Percentiles rank a stretch among this genome's conserved stretches.
phyloP scores from a whole-genome alignment of 2,329 filamentous ascomycete genomes.

The Fusarium sp. region DNA sequence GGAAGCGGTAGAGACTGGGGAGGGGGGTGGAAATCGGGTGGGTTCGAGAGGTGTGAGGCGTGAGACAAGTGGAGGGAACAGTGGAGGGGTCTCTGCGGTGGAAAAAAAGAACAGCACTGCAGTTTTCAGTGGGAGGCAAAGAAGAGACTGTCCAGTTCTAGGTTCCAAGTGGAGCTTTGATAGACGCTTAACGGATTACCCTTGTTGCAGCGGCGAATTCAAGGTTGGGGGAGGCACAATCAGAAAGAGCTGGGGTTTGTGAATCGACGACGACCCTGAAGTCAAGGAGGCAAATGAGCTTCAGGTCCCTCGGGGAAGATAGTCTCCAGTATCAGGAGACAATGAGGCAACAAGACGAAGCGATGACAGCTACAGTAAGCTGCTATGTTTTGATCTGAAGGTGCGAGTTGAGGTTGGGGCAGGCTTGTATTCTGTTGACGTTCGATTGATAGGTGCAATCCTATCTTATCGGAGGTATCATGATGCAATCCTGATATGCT shows the following conservation, averaged over 20 bases:
- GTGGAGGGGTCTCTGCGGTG: slow-evolving; percentile 14
- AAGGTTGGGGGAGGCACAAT: slow-evolving; percentile 28
- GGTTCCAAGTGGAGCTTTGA: slow-evolving; percentile 8
- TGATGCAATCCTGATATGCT: neutral
- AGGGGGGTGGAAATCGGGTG: slow-evolving; percentile 21
- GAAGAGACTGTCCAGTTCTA: slow-evolving; percentile 3
- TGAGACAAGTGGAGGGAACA: slow-evolving; percentile 40
- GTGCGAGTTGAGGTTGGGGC: slow-evolving; percentile 34
- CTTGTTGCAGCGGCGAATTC: slow-evolving; percentile 30
- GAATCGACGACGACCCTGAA: slow-evolving; percentile 12
- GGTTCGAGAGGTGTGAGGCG: slow-evolving; percentile 25
- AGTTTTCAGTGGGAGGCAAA: slow-evolving; percentile 16
- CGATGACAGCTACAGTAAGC: neutral
- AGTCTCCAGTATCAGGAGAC: slow-evolving; percentile 10
- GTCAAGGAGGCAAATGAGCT: slow-evolving; percentile 15
- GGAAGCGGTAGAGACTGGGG: slow-evolving; percentile 33
- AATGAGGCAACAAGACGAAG: neutral
- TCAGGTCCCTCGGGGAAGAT: neutral
- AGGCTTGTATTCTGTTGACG: slow-evolving; percentile 32
- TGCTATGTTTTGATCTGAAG: neutral
- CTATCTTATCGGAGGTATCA: neutral
- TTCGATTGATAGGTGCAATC: slow-evolving; percentile 22
- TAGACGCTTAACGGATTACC: slow-evolving; percentile 16
- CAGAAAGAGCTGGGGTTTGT: slow-evolving; percentile 21
- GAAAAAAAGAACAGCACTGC: slow-evolving; percentile 18